Evolutionary conservation across 1,284 basidiomycete genomes (phyloP).

Genomic region (Moesziomyces antarcticus): DNA sequence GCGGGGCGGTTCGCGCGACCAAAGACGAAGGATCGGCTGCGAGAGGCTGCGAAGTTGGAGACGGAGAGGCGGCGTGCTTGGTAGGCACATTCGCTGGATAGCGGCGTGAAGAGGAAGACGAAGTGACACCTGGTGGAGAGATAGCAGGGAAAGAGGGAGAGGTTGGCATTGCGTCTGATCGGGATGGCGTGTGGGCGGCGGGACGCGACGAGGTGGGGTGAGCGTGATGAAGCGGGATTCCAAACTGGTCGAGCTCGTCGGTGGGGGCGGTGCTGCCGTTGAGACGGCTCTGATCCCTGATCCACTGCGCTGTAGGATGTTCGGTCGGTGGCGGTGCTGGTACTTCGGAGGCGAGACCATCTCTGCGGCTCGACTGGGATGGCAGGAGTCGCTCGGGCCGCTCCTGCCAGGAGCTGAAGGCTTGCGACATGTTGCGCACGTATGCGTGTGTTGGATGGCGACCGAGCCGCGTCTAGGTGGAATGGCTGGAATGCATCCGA

Average conservation of each 20-base stretch:
- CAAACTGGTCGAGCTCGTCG: conserved; percentile 35
- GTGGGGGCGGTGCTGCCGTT: conserved; percentile 11
- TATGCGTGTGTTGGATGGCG: background rate
- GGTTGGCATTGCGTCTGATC: conserved; percentile 2
- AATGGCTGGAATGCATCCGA: background rate
- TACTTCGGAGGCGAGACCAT: background rate
- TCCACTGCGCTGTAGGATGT: conserved; percentile 25
- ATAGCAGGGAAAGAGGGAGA: conserved; percentile 2
- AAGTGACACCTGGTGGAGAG: conserved; percentile 14
- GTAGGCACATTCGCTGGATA: background rate
- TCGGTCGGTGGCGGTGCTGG: background rate
- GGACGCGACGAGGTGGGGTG: conserved; percentile 12
- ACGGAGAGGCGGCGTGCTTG: conserved; percentile 4
- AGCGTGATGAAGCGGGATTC: conserved; percentile 33
- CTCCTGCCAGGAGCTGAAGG: conserved; percentile 39
- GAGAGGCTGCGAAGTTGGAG: conserved; percentile 4
- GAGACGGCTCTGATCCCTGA: conserved; percentile 18
- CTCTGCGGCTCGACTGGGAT: conserved; percentile 3
- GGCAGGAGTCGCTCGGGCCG: conserved; percentile 35
- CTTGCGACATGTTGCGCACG: conserved; percentile 24
- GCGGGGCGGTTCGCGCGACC: conserved; percentile 6
- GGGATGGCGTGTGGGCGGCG: conserved; percentile 1
- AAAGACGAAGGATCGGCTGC: conserved; percentile 12
- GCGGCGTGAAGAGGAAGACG: conserved; percentile 20
- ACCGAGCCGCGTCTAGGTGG: background rate